Base-by-base conservation (phyloP, 768 basidiomycete species). In the Rhizopogon rudus region DNA sequence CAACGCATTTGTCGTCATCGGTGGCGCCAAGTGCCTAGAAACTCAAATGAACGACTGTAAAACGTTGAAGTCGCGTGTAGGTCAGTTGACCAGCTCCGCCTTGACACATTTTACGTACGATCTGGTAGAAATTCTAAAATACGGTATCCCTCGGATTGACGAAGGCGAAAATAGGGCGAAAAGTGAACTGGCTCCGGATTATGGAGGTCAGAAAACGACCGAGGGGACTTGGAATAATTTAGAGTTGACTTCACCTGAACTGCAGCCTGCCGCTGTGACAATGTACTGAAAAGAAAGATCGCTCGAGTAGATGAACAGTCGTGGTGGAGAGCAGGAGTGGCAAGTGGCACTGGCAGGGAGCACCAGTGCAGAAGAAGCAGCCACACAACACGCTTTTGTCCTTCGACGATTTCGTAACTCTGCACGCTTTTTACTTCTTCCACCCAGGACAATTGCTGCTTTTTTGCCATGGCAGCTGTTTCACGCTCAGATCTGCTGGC, bases 401-500 rank as follows among this genome's bases (percentile, higher is more conserved):
- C n/a, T 53, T 53, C 7, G 20, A n/a, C 65, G 46, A 51, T 42
- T 48, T 40, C 57, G 58, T 49, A 49, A 49, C 20, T 55, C 43
- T 44, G 45, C 42, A 48, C 50, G 42, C 48, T 45, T 53, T 39
- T 44, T 52, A 53, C 60, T 46, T 13, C 42, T 33, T 37, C 48
- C 42, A 40, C 31, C 52, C 48, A 49, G 22, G 1, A 8, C 16
- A 33, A 49, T 49, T 22, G 20, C 20, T 20, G 2, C 20, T 20
- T 33, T 37, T 25, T 35, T 12, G 40, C 22, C 48, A 84, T 86
- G 86, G 78, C 79, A 54, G 86, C 83, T 62, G 60, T 70, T 46
- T 92, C 91, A 61, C 81, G 91, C 71, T 87, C 88, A 33, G 97
- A 99, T 65, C 80, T 99, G 22, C 65, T 99, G 14, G 80, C 80